phyloP scores from a whole-genome alignment of 1,284 basidiomycete genomes.

The Agroathelia rolfsii region DNA sequence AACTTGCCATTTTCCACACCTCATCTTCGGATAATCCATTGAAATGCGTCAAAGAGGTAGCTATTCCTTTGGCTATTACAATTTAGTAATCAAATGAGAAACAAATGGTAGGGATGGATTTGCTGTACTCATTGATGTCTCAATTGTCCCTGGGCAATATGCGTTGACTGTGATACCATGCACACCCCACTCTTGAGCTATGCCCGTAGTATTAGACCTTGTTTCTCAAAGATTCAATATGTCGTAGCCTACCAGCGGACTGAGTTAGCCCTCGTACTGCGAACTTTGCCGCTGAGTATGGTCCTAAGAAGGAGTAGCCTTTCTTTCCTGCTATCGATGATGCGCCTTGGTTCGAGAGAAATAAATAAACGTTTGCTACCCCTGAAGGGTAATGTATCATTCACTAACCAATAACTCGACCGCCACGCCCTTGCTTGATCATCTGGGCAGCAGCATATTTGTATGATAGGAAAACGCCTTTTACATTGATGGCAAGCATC shows the following conservation, averaged over 20 bases:
- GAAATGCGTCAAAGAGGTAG: too few relatives aligned
- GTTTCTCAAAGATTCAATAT: background rate
- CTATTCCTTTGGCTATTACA: too few relatives aligned
- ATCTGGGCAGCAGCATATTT: constrained; percentile 28
- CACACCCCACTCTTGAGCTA: constrained; percentile 30
- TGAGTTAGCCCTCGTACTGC: constrained; percentile 20
- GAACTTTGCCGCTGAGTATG: constrained; percentile 22
- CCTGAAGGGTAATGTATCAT: background rate
- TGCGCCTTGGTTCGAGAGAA: constrained; percentile 17
- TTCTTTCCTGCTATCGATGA: constrained; percentile 26
- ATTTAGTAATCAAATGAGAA: too few relatives aligned
- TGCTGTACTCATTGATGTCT: constrained; percentile 25
- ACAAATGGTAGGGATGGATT: too few relatives aligned
- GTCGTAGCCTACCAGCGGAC: constrained; percentile 17
- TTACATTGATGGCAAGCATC: constrained; percentile 23
- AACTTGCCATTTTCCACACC: background rate
- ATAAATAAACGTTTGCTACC: background rate
- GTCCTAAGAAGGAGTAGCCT: too few relatives aligned
- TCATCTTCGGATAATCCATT: too few relatives aligned
- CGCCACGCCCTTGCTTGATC: constrained; percentile 28
- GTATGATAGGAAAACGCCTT: constrained; percentile 26
- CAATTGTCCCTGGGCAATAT: constrained; percentile 36
- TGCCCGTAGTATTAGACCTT: constrained; percentile 3
- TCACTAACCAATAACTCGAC: constrained; percentile 24
- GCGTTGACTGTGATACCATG: constrained; percentile 40